These are phyloP conservation scores for Fusarium domesticum DNA, from an alignment of 2,329 filamentous ascomycete species.

Conservation along the genomic window DNA sequence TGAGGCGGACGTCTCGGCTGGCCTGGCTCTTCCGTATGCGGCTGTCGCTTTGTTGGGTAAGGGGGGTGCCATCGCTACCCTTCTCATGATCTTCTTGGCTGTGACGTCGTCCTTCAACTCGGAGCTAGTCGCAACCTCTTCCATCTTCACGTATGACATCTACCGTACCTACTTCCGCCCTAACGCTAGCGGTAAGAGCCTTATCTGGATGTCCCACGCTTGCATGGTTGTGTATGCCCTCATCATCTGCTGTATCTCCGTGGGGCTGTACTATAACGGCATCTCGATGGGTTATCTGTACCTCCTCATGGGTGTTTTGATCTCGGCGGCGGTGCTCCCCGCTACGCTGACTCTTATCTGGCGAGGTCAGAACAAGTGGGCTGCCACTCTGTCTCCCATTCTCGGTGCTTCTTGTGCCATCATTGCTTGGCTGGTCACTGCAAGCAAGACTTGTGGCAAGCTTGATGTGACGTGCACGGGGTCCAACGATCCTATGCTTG, in stretches of 20 bases:
- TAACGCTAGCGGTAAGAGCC: constrained; percentile 64
- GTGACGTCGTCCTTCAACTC: constrained; percentile 81
- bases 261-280: constrained; percentile 68
- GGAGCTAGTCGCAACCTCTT: constrained; percentile 82
- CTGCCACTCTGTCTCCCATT: constrained; percentile 64
- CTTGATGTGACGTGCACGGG: constrained; percentile 73
- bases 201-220: constrained; percentile 76
- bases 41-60: constrained; percentile 78
- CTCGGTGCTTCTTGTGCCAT: constrained; percentile 65
- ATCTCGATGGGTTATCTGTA: constrained; percentile 88
- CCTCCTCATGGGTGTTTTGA: constrained; percentile 86
- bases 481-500: constrained; percentile 80
- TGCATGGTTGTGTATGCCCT: constrained; percentile 69
- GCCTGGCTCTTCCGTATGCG: constrained; percentile 78
- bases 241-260: constrained; percentile 73
- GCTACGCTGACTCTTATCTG: constrained; percentile 77
- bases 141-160: constrained; percentile 82
- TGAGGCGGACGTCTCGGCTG: constrained; percentile 71
- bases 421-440: constrained; percentile 71
- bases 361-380: constrained; percentile 71
- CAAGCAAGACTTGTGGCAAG: constrained; percentile 63
- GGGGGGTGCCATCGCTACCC: constrained; percentile 73
- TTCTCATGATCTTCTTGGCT: constrained; percentile 85
- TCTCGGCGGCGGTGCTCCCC: constrained; percentile 78
- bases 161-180: constrained; percentile 87